These are phyloP conservation scores for Arthrobotrys sinensis DNA, from an alignment of 2,329 filamentous ascomycete genomes.

Conservation along the genomic window DNA sequence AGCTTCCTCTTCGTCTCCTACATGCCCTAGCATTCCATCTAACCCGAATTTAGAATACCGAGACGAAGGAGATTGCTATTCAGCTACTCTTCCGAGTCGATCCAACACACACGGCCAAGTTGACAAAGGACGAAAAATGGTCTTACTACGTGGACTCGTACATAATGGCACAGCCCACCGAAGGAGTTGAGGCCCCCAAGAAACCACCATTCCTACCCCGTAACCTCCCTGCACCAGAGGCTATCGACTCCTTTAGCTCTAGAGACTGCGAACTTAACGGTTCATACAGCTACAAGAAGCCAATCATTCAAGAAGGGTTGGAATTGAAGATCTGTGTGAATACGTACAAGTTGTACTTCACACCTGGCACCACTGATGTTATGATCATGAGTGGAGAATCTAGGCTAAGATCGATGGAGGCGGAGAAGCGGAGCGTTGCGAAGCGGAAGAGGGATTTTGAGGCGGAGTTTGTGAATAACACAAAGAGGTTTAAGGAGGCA, in stretches of 20 bases:
- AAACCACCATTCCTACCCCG: slow-evolving; percentile 79
- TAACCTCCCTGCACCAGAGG: slow-evolving; percentile 77
- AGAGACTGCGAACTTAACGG: slow-evolving; percentile 70
- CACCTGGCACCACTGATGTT: slow-evolving; percentile 77
- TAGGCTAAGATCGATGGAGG: slow-evolving; percentile 64
- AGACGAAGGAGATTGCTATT: slow-evolving; percentile 78
- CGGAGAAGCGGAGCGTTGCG: slow-evolving; percentile 66
- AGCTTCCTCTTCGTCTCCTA: slow-evolving; percentile 69
- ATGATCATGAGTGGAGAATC: slow-evolving; percentile 70
- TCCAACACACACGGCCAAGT: slow-evolving; percentile 87
- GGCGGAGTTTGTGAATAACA: slow-evolving; percentile 72
- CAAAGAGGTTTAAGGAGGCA: slow-evolving; percentile 70
- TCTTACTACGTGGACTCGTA: slow-evolving; percentile 96
- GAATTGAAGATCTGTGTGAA: slow-evolving; percentile 82
- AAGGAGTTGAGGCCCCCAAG: slow-evolving; percentile 78
- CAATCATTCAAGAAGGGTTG: slow-evolving; percentile 74
- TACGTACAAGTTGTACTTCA: slow-evolving; percentile 84
- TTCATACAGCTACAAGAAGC: slow-evolving; percentile 66
- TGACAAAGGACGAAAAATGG: slow-evolving; percentile 90
- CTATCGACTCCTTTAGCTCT: slow-evolving; percentile 74
- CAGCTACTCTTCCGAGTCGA: slow-evolving; percentile 80
- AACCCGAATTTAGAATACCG: slow-evolving; percentile 73
- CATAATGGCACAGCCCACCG: slow-evolving; percentile 88
- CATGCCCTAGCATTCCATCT: slow-evolving; percentile 1
- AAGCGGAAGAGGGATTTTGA: slow-evolving; percentile 70